phyloP scores from a whole-genome alignment of 495 filamentous ascomycete genomes.

The Aspergillus cristatus region DNA sequence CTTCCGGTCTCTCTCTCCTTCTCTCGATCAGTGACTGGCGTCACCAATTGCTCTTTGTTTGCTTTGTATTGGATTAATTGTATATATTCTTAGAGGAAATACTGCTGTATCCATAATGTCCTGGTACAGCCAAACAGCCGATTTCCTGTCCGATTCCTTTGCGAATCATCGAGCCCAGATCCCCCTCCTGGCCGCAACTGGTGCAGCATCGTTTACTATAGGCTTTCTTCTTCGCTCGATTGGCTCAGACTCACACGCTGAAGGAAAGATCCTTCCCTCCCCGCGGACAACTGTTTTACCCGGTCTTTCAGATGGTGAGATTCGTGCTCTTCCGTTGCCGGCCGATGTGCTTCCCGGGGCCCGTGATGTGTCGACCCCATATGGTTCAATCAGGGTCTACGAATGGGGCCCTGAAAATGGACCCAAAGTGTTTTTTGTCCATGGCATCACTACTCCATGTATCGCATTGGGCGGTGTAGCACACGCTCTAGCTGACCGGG shows the following conservation, averaged over 20 bases:
- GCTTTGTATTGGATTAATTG: too few relatives aligned
- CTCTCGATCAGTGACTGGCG: too few relatives aligned
- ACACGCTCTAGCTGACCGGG: constrained; percentile 57
- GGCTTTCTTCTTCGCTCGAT: constrained; percentile 31
- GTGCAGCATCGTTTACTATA: constrained; percentile 31
- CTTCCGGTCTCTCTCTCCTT: too few relatives aligned
- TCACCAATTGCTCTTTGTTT: too few relatives aligned
- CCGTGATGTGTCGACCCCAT: constrained; percentile 65
- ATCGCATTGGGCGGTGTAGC: constrained; percentile 61
- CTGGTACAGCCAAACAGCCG: constrained; percentile 31
- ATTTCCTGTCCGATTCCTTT: constrained; percentile 30
- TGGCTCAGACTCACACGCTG: constrained; percentile 10
- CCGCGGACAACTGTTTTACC: constrained; percentile 38
- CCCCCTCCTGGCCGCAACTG: constrained; percentile 32
- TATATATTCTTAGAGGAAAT: too few relatives aligned
- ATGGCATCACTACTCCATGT: constrained; percentile 81
- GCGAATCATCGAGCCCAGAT: constrained; percentile 29
- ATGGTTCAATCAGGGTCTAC: constrained; percentile 73
- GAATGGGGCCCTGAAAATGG: constrained; percentile 84
- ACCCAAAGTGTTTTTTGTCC: constrained; percentile 68
- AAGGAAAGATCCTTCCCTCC: constrained; percentile 30
- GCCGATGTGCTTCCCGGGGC: constrained; percentile 65
- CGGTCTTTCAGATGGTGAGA: constrained; percentile 36
- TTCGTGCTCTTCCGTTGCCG: constrained; percentile 55
- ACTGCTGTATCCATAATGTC: constrained; percentile 26